A percentile compares a stretch with the other conserved stretches of the same genome.
Evolutionary conservation across 139 green algal genomes (phyloP).

Genomic region (Pseudopediastrum boryanum): DNA sequence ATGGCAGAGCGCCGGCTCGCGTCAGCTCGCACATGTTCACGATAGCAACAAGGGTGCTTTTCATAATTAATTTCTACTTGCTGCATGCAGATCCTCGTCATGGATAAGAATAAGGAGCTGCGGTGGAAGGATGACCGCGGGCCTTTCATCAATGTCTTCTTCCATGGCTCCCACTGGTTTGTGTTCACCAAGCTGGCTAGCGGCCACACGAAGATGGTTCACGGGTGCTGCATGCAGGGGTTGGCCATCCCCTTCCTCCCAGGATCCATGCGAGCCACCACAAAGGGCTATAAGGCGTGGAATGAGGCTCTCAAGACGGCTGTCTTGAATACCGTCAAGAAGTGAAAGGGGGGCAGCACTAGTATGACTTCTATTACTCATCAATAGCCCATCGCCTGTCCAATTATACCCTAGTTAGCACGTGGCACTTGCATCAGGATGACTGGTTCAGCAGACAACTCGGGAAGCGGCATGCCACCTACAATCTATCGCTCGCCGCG

Average conservation of each 20-base stretch:
- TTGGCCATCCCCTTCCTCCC: slow-evolving; percentile 27
- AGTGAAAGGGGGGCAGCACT: too few relatives aligned
- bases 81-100: slow-evolving; percentile 22
- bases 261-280: slow-evolving; percentile 10
- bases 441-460: too few relatives aligned
- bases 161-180: slow-evolving; percentile 32
- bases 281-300: slow-evolving; percentile 16
- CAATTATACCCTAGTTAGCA: too few relatives aligned
- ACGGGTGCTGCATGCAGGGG: slow-evolving; percentile 20
- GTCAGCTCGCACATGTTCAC: not conserved
- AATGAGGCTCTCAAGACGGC: slow-evolving; percentile 18
- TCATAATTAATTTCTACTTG: not conserved
- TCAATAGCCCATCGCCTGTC: too few relatives aligned
- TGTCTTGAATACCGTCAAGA: too few relatives aligned
- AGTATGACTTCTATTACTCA: too few relatives aligned
- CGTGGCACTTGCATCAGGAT: too few relatives aligned
- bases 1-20: not conserved
- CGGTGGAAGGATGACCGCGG: slow-evolving; percentile 25
- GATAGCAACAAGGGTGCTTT: not conserved
- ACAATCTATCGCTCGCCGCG: too few relatives aligned
- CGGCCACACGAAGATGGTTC: slow-evolving; percentile 29
- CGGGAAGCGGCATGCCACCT: too few relatives aligned
- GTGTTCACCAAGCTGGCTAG: slow-evolving; percentile 19
- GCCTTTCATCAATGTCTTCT: slow-evolving; percentile 10
- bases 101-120: slow-evolving; percentile 28